Conservation (phyloP, 352 stramenopile genomes). For the Pythium biforme region DNA sequence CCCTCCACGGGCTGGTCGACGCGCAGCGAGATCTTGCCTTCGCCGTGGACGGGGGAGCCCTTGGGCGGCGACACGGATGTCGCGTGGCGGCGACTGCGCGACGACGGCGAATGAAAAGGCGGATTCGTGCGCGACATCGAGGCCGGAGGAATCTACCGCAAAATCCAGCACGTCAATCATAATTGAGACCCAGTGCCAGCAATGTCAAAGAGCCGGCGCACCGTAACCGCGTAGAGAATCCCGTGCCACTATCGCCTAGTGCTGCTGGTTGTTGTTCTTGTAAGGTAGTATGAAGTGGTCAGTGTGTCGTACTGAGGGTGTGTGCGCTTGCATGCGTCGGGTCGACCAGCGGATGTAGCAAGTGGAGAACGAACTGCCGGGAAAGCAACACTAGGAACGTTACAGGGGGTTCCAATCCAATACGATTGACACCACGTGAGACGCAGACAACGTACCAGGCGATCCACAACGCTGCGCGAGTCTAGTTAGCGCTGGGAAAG, state of each 20-base stretch:
- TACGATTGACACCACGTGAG: too few species aligned
- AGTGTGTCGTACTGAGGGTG: not conserved
- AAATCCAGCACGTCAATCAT: too few species aligned
- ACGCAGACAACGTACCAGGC: too few species aligned
- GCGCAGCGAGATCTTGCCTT: slow-evolving; percentile 43
- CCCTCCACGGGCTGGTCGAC: slow-evolving; percentile 51
- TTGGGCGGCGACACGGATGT: slow-evolving; percentile 32
- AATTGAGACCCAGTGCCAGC: too few species aligned
- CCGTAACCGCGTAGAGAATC: not conserved
- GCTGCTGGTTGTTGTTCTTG: not conserved
- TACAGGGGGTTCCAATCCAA: too few species aligned
- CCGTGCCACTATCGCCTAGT: not conserved
- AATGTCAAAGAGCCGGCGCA: not conserved
- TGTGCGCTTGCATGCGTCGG: not conserved
- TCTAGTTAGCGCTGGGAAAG: too few species aligned
- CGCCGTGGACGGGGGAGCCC: slow-evolving; percentile 37
- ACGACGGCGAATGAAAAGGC: slow-evolving; percentile 23
- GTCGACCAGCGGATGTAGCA: not conserved
- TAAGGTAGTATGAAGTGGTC: not conserved
- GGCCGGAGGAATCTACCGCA: too few species aligned
- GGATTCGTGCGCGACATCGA: slow-evolving; percentile 16
- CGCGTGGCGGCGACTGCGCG: slow-evolving; percentile 23
- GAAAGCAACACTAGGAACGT: not conserved
- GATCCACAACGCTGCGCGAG: too few species aligned
- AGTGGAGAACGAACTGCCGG: not conserved